phyloP scores from a whole-genome alignment of 345 rosid genomes.

The Boechera stricta region DNA sequence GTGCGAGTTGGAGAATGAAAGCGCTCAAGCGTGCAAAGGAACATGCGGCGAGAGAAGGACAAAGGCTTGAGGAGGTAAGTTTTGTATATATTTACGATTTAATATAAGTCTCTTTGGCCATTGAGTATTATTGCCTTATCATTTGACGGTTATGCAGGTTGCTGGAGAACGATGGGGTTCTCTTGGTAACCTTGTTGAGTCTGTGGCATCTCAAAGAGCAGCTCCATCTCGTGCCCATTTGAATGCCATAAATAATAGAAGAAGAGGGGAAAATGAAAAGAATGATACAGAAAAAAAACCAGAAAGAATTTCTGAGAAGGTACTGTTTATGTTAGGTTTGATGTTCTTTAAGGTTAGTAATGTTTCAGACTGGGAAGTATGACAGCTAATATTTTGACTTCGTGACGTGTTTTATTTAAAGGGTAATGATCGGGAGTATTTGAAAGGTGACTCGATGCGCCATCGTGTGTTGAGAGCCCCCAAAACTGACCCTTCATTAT shows the following conservation, averaged over 20 bases:
- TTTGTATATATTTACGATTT: slow-evolving; percentile 10
- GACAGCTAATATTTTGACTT: slow-evolving; percentile 5
- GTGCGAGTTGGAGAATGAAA: slow-evolving; percentile 96
- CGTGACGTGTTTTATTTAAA: slow-evolving; percentile 11
- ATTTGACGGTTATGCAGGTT: slow-evolving; percentile 59
- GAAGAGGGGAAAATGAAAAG: slow-evolving; percentile 51
- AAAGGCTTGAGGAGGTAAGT: slow-evolving; percentile 64
- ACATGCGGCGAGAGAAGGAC: slow-evolving; percentile 91
- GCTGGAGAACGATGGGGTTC: slow-evolving; percentile 82
- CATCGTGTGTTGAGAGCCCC: slow-evolving; percentile 76
- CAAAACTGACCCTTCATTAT: slow-evolving; percentile 62
- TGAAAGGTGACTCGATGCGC: slow-evolving; percentile 62
- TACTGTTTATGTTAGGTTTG: slow-evolving; percentile 35
- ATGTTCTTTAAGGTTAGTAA: not conserved
- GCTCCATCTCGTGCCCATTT: slow-evolving; percentile 94
- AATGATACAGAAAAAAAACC: slow-evolving; percentile 41
- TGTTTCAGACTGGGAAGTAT: slow-evolving; percentile 7
- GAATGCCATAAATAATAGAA: slow-evolving; percentile 73
- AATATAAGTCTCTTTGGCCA: slow-evolving; percentile 13
- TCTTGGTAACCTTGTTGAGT: slow-evolving; percentile 75
- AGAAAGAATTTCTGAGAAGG: slow-evolving; percentile 57
- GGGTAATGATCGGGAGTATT: slow-evolving; percentile 57
- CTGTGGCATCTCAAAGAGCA: slow-evolving; percentile 66
- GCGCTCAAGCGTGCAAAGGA: slow-evolving; percentile 87
- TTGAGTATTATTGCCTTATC: slow-evolving; percentile 23